A percentile compares a stretch with the other conserved stretches of the same genome.
These are phyloP conservation scores for Rutstroemia sp. DNA, from an alignment of 2,329 filamentous ascomycete species.

Conservation along the genomic window DNA sequence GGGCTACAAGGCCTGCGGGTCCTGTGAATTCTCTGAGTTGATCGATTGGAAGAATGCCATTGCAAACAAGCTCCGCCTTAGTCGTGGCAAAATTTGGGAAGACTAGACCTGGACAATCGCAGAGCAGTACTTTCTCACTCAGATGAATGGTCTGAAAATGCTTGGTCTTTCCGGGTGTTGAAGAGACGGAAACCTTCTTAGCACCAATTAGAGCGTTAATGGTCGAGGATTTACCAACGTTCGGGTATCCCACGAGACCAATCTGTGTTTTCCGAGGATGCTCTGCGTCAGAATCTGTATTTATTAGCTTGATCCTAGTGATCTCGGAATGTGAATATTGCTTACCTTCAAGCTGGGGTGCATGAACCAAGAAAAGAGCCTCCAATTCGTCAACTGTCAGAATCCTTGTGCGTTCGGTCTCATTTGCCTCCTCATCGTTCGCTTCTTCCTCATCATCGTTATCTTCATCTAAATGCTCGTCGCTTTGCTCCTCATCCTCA, in stretches of 20 bases:
- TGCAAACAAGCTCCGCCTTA: slow-evolving; percentile 93
- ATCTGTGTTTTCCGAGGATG: slow-evolving; percentile 68
- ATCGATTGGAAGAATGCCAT: slow-evolving; percentile 91
- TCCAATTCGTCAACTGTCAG: slow-evolving; percentile 91
- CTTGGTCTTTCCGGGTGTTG: slow-evolving; percentile 97
- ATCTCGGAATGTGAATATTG: background rate
- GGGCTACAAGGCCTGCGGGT: slow-evolving; percentile 73
- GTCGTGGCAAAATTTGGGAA: slow-evolving; percentile 97
- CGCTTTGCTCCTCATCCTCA: slow-evolving; percentile 22
- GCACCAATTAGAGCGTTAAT: slow-evolving; percentile 98
- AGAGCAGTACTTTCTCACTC: slow-evolving; percentile 80
- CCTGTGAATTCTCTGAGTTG: slow-evolving; percentile 91
- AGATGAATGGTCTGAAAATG: slow-evolving; percentile 98
- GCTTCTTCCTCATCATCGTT: slow-evolving; percentile 28
- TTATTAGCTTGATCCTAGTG: slow-evolving; percentile 17
- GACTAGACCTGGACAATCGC: slow-evolving; percentile 96
- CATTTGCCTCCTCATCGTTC: slow-evolving; percentile 25
- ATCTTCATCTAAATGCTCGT: slow-evolving; percentile 25
- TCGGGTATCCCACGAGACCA: slow-evolving; percentile 93
- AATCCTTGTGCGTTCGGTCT: slow-evolving; percentile 58
- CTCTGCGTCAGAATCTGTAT: slow-evolving; percentile 37
- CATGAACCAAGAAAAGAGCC: slow-evolving; percentile 73
- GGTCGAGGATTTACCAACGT: slow-evolving; percentile 97
- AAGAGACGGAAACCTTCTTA: slow-evolving; percentile 97
- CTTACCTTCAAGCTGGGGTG: slow-evolving; percentile 51